Evolutionary conservation across 371 early-diverging fungal genomes (phyloP), one percentile per base, ranked within the genome.

Genomic region (Mortierella sp.): DNA sequence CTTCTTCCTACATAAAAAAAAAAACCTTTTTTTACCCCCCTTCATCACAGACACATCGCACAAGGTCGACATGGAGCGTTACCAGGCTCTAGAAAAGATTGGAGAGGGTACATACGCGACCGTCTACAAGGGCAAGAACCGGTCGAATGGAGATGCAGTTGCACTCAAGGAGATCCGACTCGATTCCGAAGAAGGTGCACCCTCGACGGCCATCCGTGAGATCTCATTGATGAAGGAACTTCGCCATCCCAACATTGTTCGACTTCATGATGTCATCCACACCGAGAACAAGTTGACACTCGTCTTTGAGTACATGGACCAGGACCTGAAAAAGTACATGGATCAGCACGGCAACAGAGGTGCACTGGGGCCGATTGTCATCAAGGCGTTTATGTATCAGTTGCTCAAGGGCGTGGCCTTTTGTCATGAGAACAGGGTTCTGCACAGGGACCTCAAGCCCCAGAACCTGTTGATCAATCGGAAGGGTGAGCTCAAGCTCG

Each of bases 41-140:
- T n/a, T n/a, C n/a, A n/a, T n/a, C 29, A 26, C 55, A 53, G 19
- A 28, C 18, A 52, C 26, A 37, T 11, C 21, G 9, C n/a, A 19
- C 37, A 57, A 25, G 23, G n/a, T n/a, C n/a, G n/a, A n/a, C n/a
- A 75, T 76, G 77, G 77, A 76, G 29, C 72, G 77, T 28, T 76
- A 76, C 53, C 77, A 76, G 60, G 60, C 64, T 51, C 68, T 76
- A 51, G 97, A 97, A 80, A 97, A 98, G 84, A 89, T 99, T 62
- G 99, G 99, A 50, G 99, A 98, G 87, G 99, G 99, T 44, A 99
- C 99, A 28, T 99, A 99, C 80, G 99, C 99, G n/a, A 97, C 95
- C 7, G 99, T 99, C n/a, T 99, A 93, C 89, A 99, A 98, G 87
- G 99, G 98, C 70, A 89, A 93, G 84, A 93, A 92, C 74, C 89